Conservation (phyloP, 768 basidiomycete genomes). For the Exsudoporus frostii region DNA sequence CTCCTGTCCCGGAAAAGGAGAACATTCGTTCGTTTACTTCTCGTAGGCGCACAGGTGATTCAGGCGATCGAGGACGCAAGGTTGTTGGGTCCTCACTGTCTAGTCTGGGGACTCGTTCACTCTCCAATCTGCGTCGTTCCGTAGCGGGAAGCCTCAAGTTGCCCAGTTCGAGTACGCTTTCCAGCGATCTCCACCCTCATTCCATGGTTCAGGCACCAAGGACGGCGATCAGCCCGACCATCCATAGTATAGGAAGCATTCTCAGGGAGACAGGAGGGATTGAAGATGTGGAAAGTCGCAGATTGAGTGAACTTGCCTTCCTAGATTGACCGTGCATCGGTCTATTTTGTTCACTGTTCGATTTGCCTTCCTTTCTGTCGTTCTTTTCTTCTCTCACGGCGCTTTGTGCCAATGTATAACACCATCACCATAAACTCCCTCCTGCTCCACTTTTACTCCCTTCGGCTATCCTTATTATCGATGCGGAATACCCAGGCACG, state of each 20-base stretch:
- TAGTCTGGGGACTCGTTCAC: constrained; percentile 35
- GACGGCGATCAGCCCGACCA: constrained; percentile 50
- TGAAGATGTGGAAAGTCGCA: constrained; percentile 63
- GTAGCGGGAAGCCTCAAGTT: constrained; percentile 33
- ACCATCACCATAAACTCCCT: neutral
- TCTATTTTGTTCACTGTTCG: neutral
- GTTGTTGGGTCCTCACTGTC: constrained; percentile 13
- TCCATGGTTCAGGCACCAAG: constrained; percentile 24
- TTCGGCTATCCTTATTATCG: constrained; percentile 6
- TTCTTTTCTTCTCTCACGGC: constrained; percentile 2
- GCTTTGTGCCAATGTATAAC: neutral
- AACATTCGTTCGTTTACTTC: neutral
- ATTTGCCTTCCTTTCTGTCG: neutral
- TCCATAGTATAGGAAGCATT: constrained; percentile 60
- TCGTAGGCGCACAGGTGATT: constrained; percentile 21
- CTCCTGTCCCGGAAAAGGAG: constrained; percentile 14
- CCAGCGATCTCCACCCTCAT: constrained; percentile 31
- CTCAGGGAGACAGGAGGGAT: constrained; percentile 50
- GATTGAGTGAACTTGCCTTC: constrained; percentile 73
- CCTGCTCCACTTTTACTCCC: neutral
- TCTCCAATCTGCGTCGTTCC: constrained; percentile 46
- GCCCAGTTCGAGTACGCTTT: constrained; percentile 19
- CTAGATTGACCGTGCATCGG: constrained; percentile 33
- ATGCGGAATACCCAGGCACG: constrained; percentile 1
- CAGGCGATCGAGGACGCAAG: constrained; percentile 13